Percentiles rank a stretch among this genome's conserved stretches.
Conservation (phyloP, 495 filamentous ascomycete species). For the Penicillium longicatenatum region DNA sequence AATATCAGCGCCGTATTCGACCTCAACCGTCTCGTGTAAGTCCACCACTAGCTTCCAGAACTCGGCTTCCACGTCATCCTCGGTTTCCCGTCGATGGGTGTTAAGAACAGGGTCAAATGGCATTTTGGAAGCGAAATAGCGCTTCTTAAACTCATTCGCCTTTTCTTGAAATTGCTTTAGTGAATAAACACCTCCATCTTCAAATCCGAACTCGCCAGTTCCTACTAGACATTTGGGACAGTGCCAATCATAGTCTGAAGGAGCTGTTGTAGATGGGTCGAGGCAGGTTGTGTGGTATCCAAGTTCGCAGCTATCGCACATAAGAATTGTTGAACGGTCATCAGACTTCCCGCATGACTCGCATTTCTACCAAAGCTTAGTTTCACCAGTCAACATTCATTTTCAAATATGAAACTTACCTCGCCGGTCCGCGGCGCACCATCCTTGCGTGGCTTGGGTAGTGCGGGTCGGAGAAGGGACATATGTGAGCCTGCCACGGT, state of each 20-base stretch:
- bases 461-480: conserved; percentile 84
- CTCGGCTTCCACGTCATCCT: conserved; percentile 95
- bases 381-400: not conserved
- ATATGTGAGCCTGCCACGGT: conserved; percentile 96
- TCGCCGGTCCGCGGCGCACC: conserved; percentile 72
- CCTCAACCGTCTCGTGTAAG: conserved; percentile 91
- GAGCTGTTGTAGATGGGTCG: conserved; percentile 77
- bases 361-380: conserved; percentile 62
- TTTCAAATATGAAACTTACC: conserved; percentile 49
- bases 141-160: conserved; percentile 89
- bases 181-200: conserved; percentile 95
- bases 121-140: conserved; percentile 90
- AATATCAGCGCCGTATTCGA: conserved; percentile 98
- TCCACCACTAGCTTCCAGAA: conserved; percentile 96
- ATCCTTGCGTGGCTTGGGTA: conserved; percentile 68
- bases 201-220: conserved; percentile 95
- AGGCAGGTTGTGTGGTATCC: conserved; percentile 88
- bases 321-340: conserved; percentile 65
- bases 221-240: conserved; percentile 95
- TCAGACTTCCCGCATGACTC: conserved; percentile 85
- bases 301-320: conserved; percentile 93
- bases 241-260: conserved; percentile 91
- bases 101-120: conserved; percentile 84
- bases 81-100: conserved; percentile 75
- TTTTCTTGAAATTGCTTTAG: conserved; percentile 96